Evolutionary conservation across 305 asterid species (phyloP).

Genomic region (Lippia alba): DNA sequence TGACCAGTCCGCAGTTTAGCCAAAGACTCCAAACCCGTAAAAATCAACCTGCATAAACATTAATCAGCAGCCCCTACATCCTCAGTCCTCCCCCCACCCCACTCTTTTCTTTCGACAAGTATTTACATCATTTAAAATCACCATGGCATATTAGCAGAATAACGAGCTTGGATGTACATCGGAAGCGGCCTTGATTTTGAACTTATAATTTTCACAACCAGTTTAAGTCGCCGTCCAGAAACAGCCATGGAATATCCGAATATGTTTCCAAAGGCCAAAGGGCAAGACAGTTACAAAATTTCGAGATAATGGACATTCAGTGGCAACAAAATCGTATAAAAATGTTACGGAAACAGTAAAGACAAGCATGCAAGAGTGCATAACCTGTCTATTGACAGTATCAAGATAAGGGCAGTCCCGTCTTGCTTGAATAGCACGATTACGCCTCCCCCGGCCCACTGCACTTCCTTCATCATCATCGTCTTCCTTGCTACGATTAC

Average conservation of each 20-base stretch:
- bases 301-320: neutral
- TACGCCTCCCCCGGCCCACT: slow-evolving; percentile 42
- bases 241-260: too few species aligned
- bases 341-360: too few species aligned
- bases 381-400: slow-evolving; percentile 94
- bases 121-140: neutral
- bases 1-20: too few species aligned
- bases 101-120: neutral
- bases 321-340: neutral
- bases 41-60: neutral
- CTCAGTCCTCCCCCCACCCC: too few species aligned
- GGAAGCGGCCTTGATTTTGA: too few species aligned
- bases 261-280: too few species aligned
- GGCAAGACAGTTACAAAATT: too few species aligned
- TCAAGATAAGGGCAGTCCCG: slow-evolving; percentile 94
- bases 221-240: too few species aligned
- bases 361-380: neutral
- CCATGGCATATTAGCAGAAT: neutral
- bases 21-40: neutral
- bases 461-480: slow-evolving; percentile 30
- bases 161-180: too few species aligned
- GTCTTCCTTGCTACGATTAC: slow-evolving; percentile 27
- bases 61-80: neutral
- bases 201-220: too few species aligned
- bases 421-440: slow-evolving; percentile 37